Conservation (phyloP, 148 eudicot genomes). For the Camellia sinensis region DNA sequence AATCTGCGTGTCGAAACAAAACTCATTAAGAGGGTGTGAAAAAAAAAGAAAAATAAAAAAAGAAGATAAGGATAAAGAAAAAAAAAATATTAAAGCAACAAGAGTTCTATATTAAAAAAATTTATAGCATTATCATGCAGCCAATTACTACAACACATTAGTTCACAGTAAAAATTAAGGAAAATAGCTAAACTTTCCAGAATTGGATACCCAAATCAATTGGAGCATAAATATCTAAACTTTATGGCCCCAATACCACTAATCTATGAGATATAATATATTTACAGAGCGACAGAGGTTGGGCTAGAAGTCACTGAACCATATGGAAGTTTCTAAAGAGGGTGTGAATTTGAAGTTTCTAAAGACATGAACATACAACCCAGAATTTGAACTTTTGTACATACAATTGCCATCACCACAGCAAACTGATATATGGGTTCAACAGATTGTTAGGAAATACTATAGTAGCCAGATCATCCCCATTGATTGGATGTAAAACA, state of each 20-base stretch:
- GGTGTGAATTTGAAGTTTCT: too few species aligned
- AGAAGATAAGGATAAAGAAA: background rate
- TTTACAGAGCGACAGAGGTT: conserved; percentile 2
- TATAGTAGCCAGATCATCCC: too few species aligned
- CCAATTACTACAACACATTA: background rate
- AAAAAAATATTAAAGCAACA: background rate
- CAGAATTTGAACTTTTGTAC: too few species aligned
- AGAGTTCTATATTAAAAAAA: too few species aligned
- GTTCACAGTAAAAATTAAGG: background rate
- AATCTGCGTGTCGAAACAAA: conserved; percentile 38
- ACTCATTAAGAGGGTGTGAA: conserved; percentile 14
- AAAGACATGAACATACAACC: too few species aligned
- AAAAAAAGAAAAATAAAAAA: too few species aligned
- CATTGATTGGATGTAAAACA: too few species aligned
- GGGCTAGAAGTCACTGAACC: conserved; percentile 30
- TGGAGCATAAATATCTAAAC: background rate
- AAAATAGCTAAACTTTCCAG: background rate
- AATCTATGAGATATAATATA: background rate
- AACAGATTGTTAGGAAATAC: too few species aligned
- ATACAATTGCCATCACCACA: too few species aligned
- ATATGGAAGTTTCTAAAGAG: too few species aligned
- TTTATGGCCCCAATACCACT: background rate
- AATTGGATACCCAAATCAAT: background rate
- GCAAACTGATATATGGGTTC: too few species aligned
- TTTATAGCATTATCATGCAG: too few species aligned